phyloP scores from a whole-genome alignment of 129 eudicot species.

The Chrysanthemum makinoi region DNA sequence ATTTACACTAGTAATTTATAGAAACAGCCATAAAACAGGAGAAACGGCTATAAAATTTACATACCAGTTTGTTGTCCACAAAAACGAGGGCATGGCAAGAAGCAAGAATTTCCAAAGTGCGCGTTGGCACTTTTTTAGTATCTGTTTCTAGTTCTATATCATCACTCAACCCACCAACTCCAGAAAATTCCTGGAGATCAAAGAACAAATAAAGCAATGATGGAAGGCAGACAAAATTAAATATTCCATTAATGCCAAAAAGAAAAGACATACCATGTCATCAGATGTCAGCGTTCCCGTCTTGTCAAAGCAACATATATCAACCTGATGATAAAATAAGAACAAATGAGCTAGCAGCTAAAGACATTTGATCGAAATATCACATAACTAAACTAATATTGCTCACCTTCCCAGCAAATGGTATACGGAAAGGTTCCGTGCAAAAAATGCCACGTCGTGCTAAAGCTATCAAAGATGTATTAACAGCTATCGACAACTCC shows the following conservation, averaged over 20 bases:
- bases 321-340: constrained; percentile 58
- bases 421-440: constrained; percentile 94
- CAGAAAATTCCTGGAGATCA: constrained; percentile 70
- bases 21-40: no score
- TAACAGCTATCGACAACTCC: constrained; percentile 98
- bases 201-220: constrained; percentile 1
- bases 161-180: constrained; percentile 88
- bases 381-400: constrained; percentile 14
- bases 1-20: neutral
- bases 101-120: constrained; percentile 90
- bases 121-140: constrained; percentile 70
- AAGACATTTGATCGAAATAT: constrained; percentile 7
- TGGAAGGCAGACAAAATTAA: neutral
- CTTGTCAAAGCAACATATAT: constrained; percentile 97
- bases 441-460: constrained; percentile 89
- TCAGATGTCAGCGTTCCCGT: constrained; percentile 97
- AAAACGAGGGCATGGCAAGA: constrained; percentile 98
- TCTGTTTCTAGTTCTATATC: constrained; percentile 62
- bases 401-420: constrained; percentile 98
- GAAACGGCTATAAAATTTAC: neutral
- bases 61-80: constrained; percentile 98
- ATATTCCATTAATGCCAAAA: neutral
- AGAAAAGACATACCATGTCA: constrained; percentile 75
- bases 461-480: constrained; percentile 84
- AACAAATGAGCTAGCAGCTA: neutral